These are phyloP conservation scores for Porphyrellus cyaneotinctus DNA, from an alignment of 768 basidiomycete genomes.

Conservation along the genomic window DNA sequence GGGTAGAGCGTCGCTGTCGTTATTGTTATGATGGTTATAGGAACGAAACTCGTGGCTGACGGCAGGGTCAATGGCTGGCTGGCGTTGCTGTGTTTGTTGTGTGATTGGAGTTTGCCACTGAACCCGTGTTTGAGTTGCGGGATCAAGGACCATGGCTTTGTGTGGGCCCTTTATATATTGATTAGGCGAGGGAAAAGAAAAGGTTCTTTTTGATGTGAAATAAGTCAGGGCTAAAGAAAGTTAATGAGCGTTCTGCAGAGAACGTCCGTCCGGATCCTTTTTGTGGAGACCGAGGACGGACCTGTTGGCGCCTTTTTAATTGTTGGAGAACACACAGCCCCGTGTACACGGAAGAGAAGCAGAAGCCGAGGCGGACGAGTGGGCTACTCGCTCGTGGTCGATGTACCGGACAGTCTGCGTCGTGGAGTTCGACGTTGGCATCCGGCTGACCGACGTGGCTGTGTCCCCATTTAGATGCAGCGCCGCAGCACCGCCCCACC, in stretches of 20 bases:
- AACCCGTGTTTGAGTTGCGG: slow-evolving; percentile 31
- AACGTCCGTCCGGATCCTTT: slow-evolving; percentile 20
- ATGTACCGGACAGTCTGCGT: slow-evolving; percentile 2
- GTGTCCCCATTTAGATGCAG: slow-evolving; percentile 33
- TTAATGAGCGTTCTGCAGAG: slow-evolving; percentile 28
- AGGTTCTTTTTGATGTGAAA: slow-evolving; percentile 35
- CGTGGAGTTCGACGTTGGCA: slow-evolving; percentile 32
- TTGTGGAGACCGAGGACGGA: slow-evolving; percentile 12
- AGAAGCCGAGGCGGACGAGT: slow-evolving; percentile 12
- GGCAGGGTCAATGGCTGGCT: slow-evolving; percentile 33
- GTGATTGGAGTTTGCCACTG: slow-evolving; percentile 33
- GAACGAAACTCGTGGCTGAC: slow-evolving; percentile 32
- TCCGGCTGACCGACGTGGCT: slow-evolving; percentile 34
- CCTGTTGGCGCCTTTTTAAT: slow-evolving; percentile 18
- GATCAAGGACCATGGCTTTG: slow-evolving; percentile 34
- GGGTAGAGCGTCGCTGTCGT: slow-evolving; percentile 22
- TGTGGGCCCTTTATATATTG: slow-evolving; percentile 34
- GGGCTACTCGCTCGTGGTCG: slow-evolving; percentile 7
- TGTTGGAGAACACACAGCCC: slow-evolving; percentile 17
- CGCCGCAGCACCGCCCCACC: slow-evolving; percentile 33
- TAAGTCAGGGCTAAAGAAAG: slow-evolving; percentile 19
- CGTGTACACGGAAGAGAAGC: slow-evolving; percentile 4
- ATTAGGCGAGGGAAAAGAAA: slow-evolving; percentile 35
- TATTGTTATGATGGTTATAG: slow-evolving; percentile 29
- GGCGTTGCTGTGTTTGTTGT: slow-evolving; percentile 32